Percentiles rank a stretch among this genome's conserved stretches.
These are phyloP conservation scores for Austroboletus rostrupii DNA, from an alignment of 1,284 basidiomycete species.

Conservation along the genomic window DNA sequence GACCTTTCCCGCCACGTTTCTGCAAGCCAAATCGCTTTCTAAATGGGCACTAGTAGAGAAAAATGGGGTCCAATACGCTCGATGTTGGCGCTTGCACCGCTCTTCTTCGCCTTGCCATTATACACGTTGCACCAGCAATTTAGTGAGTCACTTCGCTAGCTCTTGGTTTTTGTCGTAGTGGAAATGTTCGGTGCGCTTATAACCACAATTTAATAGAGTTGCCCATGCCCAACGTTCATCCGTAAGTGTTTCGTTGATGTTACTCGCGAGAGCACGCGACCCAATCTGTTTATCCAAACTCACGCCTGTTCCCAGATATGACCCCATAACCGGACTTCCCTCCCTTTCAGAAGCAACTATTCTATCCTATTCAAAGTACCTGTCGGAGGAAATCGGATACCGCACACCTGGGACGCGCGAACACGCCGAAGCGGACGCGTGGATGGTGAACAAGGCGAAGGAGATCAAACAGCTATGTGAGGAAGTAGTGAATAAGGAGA, in stretches of 20 bases:
- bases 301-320: constrained; percentile 34
- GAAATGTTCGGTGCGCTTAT: neutral
- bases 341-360: constrained; percentile 71
- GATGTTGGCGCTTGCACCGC: constrained; percentile 41
- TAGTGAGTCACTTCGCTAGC: constrained; percentile 37
- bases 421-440: constrained; percentile 82
- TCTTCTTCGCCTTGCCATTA: constrained; percentile 42
- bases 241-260: constrained; percentile 28
- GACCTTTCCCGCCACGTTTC: neutral
- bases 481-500: constrained; percentile 40
- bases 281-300: neutral
- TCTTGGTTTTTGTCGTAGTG: too few species aligned
- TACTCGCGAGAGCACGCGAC: neutral
- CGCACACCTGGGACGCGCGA: constrained; percentile 90
- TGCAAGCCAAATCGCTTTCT: neutral
- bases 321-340: constrained; percentile 54
- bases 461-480: constrained; percentile 62
- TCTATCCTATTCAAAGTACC: constrained; percentile 54
- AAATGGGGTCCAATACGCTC: constrained; percentile 47
- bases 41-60: constrained; percentile 4
- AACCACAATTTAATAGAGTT: constrained; percentile 28
- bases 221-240: constrained; percentile 37
- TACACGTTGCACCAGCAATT: constrained; percentile 43
- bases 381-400: constrained; percentile 86
- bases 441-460: constrained; percentile 71